These are phyloP conservation scores for Orbilia brochopaga DNA, from an alignment of 2,329 filamentous ascomycete genomes.

Conservation along the genomic window DNA sequence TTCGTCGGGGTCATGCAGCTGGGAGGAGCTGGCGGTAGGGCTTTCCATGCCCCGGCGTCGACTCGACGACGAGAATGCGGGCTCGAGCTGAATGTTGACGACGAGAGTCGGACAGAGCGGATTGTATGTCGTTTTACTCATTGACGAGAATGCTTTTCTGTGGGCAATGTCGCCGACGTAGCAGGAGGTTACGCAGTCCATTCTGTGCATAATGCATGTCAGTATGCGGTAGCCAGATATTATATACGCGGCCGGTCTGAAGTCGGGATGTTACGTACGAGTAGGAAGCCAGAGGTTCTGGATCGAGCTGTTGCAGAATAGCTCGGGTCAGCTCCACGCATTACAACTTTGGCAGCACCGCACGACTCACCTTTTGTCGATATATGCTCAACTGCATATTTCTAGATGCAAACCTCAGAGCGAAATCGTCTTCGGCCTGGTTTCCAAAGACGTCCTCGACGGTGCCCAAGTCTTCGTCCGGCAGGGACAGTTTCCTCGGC, in stretches of 20 bases:
- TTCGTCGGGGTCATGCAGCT: slow-evolving; percentile 39
- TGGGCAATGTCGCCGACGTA: slow-evolving; percentile 51
- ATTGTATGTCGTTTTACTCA: slow-evolving; percentile 50
- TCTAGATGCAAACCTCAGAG: slow-evolving; percentile 10
- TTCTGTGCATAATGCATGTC: too few relatives aligned
- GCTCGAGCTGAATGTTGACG: slow-evolving; percentile 37
- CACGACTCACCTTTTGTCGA: slow-evolving; percentile 32
- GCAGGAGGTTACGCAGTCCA: slow-evolving; percentile 47
- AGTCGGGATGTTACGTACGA: neutral
- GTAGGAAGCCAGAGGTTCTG: slow-evolving; percentile 11
- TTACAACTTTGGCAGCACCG: neutral
- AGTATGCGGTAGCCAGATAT: too few relatives aligned
- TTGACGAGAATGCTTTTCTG: slow-evolving; percentile 45
- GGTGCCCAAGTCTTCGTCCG: slow-evolving; percentile 35
- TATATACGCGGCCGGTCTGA: neutral
- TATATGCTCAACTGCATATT: slow-evolving; percentile 43
- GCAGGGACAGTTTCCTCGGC: slow-evolving; percentile 39
- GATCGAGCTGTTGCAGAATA: slow-evolving; percentile 26
- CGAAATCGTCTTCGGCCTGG: slow-evolving; percentile 28
- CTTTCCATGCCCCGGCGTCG: slow-evolving; percentile 30
- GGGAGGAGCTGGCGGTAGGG: slow-evolving; percentile 32
- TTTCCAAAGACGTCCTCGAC: slow-evolving; percentile 47
- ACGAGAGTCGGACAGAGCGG: slow-evolving; percentile 45
- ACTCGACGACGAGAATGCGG: neutral
- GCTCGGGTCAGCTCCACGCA: slow-evolving; percentile 5